Base-by-base conservation (phyloP, 129 eudicot genomes). In the Logfia minima region DNA sequence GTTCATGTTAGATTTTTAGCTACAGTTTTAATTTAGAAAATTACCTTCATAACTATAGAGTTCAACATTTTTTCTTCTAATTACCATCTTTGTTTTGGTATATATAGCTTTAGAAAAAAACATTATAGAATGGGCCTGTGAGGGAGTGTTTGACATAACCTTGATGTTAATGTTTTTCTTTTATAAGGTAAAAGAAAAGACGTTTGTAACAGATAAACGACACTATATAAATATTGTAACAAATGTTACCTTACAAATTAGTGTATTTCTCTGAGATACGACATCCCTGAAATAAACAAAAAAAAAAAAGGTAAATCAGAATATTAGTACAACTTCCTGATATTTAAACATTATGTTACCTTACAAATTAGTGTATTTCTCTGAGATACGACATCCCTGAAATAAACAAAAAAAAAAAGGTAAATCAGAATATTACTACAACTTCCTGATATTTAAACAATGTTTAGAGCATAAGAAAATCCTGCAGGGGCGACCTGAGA, bases 401-500 rank as follows among this genome's bases (percentile, higher is more conserved):
- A 37, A 58, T 58, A 58, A 58, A n/a, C 0, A 24, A 9, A 62
- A 24, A 1, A 62, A 28, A 34, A 34, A 34, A 4, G 2, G 1
- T 2, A 35, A 35, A 4, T 6, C 26, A 35, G 8, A 4, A 35
- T 52, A 4, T 14, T 0, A 18, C 21, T 14, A 52, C n/a, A 10
- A 14, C 16, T 4, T 3, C 17, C 26, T 59, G 11, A 59, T 2
- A 62, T 24, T 55, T 55, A 8, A 55, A 32, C 21, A 37, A 21
- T 8, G 10, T 68, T 68, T 68, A 26, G 26, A 66, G 80, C 74
- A 77, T 19, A 52, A 14, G 8, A 34, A 75, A 51, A 77, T 37
- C 68, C 81, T 68, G 19, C 81, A 77, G 75, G 81, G 81, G 81
- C 81, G 81, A 77, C 81, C 81, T 77, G 81, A 77, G 81, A 77